phyloP scores from a whole-genome alignment of 1,139 yeast genomes.

The Lodderomyces margitis region DNA sequence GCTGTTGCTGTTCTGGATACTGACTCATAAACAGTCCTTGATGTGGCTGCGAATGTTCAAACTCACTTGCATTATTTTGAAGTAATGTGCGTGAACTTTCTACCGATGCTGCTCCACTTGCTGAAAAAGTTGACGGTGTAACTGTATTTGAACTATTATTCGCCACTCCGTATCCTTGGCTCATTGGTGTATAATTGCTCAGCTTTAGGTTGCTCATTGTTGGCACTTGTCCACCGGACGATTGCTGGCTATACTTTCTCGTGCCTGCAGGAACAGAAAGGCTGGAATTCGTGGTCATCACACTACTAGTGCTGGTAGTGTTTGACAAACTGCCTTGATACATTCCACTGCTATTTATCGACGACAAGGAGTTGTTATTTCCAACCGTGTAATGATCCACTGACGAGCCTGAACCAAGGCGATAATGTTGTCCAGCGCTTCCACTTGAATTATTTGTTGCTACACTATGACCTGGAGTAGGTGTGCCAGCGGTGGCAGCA shows the following conservation, averaged over 20 bases:
- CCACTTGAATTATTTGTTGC: not conserved
- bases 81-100: not conserved
- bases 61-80: not conserved
- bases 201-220: not conserved
- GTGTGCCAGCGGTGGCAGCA: too few species aligned
- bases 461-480: not conserved
- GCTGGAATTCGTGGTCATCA: not conserved
- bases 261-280: not conserved
- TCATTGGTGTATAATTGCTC: not conserved
- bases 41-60: not conserved
- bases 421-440: not conserved
- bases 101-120: not conserved
- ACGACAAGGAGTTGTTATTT: not conserved
- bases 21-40: not conserved
- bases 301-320: slow-evolving; percentile 1
- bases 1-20: slow-evolving; percentile 8
- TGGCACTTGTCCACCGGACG: not conserved
- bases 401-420: not conserved
- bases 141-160: not conserved
- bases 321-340: not conserved
- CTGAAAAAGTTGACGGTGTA: slow-evolving; percentile 5
- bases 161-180: not conserved
- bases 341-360: not conserved
- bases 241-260: not conserved
- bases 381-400: not conserved